A percentile compares a stretch with the other conserved stretches of the same genome.
Conservation (phyloP, 2,329 filamentous ascomycete species). For the Lasiodiplodia citricola region DNA sequence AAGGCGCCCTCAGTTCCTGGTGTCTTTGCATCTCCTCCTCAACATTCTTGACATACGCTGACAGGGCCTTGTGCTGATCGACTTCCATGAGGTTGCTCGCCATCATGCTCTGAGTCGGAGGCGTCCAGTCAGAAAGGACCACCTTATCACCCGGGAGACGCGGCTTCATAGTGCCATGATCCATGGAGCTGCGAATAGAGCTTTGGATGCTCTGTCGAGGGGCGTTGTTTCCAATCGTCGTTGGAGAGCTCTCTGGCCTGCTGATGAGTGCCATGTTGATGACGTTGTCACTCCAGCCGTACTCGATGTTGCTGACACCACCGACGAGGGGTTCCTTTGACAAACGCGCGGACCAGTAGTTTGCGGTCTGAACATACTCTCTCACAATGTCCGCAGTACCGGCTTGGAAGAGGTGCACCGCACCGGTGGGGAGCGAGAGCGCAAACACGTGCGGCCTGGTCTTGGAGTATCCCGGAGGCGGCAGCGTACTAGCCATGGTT, state of each 20-base stretch:
- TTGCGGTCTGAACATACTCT: slow-evolving; percentile 92
- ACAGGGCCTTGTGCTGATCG: slow-evolving; percentile 78
- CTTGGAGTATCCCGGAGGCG: slow-evolving; percentile 91
- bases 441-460: slow-evolving; percentile 92
- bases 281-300: slow-evolving; percentile 90
- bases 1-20: slow-evolving; percentile 84
- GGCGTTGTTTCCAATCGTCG: slow-evolving; percentile 39
- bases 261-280: slow-evolving; percentile 62
- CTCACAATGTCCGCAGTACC: slow-evolving; percentile 93
- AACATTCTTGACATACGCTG: slow-evolving; percentile 80
- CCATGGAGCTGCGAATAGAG: slow-evolving; percentile 65
- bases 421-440: slow-evolving; percentile 86
- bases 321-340: slow-evolving; percentile 93
- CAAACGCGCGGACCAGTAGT: slow-evolving; percentile 95
- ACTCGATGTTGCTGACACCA: slow-evolving; percentile 95
- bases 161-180: slow-evolving; percentile 62
- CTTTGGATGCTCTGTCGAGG: slow-evolving; percentile 64
- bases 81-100: slow-evolving; percentile 77
- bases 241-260: slow-evolving; percentile 42
- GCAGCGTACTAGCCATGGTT: slow-evolving; percentile 87
- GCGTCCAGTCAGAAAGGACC: slow-evolving; percentile 84
- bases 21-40: slow-evolving; percentile 85
- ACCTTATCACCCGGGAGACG: slow-evolving; percentile 85
- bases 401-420: slow-evolving; percentile 97
- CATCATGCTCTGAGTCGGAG: slow-evolving; percentile 88